Percentiles rank a stretch among this genome's conserved stretches.
phyloP scores from a whole-genome alignment of 2,329 filamentous ascomycete species.

The Fusarium albidum region DNA sequence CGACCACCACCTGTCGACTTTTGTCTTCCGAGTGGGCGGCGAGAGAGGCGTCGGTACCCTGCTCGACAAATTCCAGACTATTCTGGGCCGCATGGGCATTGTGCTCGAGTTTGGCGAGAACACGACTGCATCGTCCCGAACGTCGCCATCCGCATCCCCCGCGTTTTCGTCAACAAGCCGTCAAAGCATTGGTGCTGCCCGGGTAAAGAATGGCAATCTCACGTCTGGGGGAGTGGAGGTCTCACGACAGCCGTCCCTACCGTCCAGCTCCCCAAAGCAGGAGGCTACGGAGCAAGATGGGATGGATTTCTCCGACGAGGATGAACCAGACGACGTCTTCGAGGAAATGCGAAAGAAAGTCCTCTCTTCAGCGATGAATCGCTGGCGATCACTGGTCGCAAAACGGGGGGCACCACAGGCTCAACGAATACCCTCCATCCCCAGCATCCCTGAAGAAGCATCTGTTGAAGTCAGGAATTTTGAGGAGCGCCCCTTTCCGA shows the following conservation, averaged over 20 bases:
- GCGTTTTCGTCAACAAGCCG: slow-evolving; percentile 34
- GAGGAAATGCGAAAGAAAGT: slow-evolving; percentile 32
- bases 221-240: slow-evolving; percentile 7
- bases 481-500: slow-evolving; percentile 16
- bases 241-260: slow-evolving; percentile 5
- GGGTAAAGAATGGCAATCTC: slow-evolving; percentile 8
- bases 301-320: slow-evolving; percentile 6
- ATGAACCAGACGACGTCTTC: slow-evolving; percentile 25
- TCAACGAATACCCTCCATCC: slow-evolving; percentile 19
- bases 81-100: slow-evolving; percentile 75
- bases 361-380: slow-evolving; percentile 34
- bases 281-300: slow-evolving; percentile 10
- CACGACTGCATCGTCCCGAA: slow-evolving; percentile 36
- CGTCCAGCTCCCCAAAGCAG: slow-evolving; percentile 7
- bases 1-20: slow-evolving; percentile 78
- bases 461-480: slow-evolving; percentile 22
- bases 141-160: slow-evolving; percentile 35
- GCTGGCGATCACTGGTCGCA: slow-evolving; percentile 36
- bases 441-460: slow-evolving; percentile 25
- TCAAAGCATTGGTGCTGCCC: slow-evolving; percentile 16
- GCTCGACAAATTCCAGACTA: slow-evolving; percentile 73
- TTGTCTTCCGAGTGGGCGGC: slow-evolving; percentile 81
- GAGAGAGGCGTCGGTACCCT: slow-evolving; percentile 65
- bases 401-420: slow-evolving; percentile 19
- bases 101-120: slow-evolving; percentile 67